Base-by-base conservation (phyloP, 2,329 filamentous ascomycete species). In the Hypoxylon sp. region DNA sequence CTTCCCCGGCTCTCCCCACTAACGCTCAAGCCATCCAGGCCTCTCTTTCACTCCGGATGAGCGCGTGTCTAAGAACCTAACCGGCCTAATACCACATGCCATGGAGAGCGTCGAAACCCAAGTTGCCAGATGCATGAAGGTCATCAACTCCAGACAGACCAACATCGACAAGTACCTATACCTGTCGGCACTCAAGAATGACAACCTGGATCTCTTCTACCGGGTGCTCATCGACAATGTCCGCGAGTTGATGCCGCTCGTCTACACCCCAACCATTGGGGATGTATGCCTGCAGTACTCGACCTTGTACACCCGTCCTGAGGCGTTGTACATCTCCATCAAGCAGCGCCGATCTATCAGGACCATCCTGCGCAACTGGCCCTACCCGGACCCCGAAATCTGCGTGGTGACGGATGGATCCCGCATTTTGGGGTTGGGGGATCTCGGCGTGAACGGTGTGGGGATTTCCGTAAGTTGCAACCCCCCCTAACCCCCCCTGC, bases 271-370 rank as follows among this genome's bases (percentile, higher is more conserved):
- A 34, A 92, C 89, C 67, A 91, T 99, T 65, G 94, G 94, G 66
- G 93, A 97, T 71, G 94, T 96, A 62, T 99, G 94, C 77, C 80
- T 96, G 70, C 88, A 93, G 75, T 99, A 96, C 84, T 96, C 92
- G 27, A 91, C 93, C 66, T 84, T 97, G 64, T 97, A 96, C 79
- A 95, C 92, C 54, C 89, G 92, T 63, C 92, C 94, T 15, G 94
- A 97, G 79, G 91, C 89, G 60, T 83, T 97, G 74, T 99, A 97
- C 78, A 89, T 99, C 60, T 97, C 92, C 55, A 97, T 90, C 75
- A 89, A 91, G 74, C 93, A 99, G 78, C 87, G 90, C 60, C 94
- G 92, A 68, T 91, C 93, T 57, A 90, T 97, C 59, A 84, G 86
- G 66, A 87, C 89, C 34, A 92, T 97, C 70, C 86, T 97, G 61